Percentiles rank a stretch among this genome's conserved stretches.
These are phyloP conservation scores for Lasiosphaeriaceae sp. DNA, from an alignment of 495 filamentous ascomycete genomes.

Conservation along the genomic window DNA sequence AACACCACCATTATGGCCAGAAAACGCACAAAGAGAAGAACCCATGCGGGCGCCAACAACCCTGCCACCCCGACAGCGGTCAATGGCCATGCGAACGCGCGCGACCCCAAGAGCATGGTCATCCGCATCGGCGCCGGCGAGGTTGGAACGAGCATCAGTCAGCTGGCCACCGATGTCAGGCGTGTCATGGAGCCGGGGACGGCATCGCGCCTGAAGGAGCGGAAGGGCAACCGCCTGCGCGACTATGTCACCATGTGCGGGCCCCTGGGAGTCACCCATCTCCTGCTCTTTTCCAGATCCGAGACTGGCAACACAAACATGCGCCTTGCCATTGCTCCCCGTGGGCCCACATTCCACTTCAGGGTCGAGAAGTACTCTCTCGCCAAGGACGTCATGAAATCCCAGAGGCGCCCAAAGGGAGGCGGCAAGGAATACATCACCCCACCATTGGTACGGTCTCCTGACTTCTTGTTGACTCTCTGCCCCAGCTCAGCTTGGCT, in stretches of 20 bases:
- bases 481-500: not conserved
- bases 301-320: slow-evolving; percentile 87
- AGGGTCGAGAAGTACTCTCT: slow-evolving; percentile 95
- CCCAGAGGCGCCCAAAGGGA: slow-evolving; percentile 74
- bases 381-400: slow-evolving; percentile 79
- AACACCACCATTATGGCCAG: slow-evolving; percentile 62
- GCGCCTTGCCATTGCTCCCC: slow-evolving; percentile 81
- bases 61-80: slow-evolving; percentile 35
- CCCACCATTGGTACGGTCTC: slow-evolving; percentile 65
- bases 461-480: not conserved
- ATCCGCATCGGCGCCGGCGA: slow-evolving; percentile 93
- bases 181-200: slow-evolving; percentile 95
- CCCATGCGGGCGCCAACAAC: slow-evolving; percentile 70
- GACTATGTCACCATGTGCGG: slow-evolving; percentile 97
- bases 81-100: slow-evolving; percentile 42
- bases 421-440: slow-evolving; percentile 78
- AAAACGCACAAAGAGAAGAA: slow-evolving; percentile 81
- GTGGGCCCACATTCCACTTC: slow-evolving; percentile 91
- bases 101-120: slow-evolving; percentile 92
- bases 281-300: slow-evolving; percentile 91
- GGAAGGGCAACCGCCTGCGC: slow-evolving; percentile 80
- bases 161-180: slow-evolving; percentile 88
- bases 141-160: slow-evolving; percentile 85
- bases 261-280: slow-evolving; percentile 87
- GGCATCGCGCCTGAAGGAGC: slow-evolving; percentile 80